Base-by-base conservation (phyloP, 2,329 filamentous ascomycete genomes). In the Beauveria scarabaeidicola region DNA sequence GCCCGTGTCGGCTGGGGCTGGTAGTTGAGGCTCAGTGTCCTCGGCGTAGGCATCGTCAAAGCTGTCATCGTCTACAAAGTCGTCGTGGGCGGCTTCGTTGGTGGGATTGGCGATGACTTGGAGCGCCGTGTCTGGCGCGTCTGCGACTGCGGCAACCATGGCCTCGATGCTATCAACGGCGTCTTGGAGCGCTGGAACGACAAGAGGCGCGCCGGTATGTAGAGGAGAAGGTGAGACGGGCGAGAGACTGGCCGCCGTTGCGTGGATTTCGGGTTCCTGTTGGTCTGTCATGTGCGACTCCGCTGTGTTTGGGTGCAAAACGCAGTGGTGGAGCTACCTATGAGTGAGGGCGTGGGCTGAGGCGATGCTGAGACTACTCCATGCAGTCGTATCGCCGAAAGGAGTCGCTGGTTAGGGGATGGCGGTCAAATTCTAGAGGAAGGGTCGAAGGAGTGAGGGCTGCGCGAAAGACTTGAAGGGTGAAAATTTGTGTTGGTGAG, bases 121-220 rank as follows among this genome's bases (percentile, higher is more conserved):
- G 61, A 68, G 71, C 66, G 66, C 65, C 9, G 13, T n/a, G 61
- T 66, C 66, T 59, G 71, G 69, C 65, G 67, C 63, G 59, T 66
- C 63, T 62, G 67, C 63, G 52, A 68, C 73, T 41, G 70, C 73
- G 61, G 70, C 72, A 61, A 74, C 73, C 73, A 78, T 79, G 67
- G 73, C 74, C 72, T 77, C 76, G 62, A 80, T 72, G 62, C 72
- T 75, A 63, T 81, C 79, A 65, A 78, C 79, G 58, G 78, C 79
- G 62, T 80, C 73, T 67, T 82, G 79, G 60, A 83, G 77, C 27
- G 73, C 71, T 36, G 80, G 79, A 57, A 81, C 75, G 61, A 77
- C 72, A 58, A 77, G 69, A 50, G 78, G 71, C 27, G 77, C 76
- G 59, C 77, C 73, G 52, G 73, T 74, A 64, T 81, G 74, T 61